Percentiles rank a stretch among this genome's conserved stretches.
phyloP scores from a whole-genome alignment of 1,284 basidiomycete genomes.

The Filobasidium uniguttulatum region DNA sequence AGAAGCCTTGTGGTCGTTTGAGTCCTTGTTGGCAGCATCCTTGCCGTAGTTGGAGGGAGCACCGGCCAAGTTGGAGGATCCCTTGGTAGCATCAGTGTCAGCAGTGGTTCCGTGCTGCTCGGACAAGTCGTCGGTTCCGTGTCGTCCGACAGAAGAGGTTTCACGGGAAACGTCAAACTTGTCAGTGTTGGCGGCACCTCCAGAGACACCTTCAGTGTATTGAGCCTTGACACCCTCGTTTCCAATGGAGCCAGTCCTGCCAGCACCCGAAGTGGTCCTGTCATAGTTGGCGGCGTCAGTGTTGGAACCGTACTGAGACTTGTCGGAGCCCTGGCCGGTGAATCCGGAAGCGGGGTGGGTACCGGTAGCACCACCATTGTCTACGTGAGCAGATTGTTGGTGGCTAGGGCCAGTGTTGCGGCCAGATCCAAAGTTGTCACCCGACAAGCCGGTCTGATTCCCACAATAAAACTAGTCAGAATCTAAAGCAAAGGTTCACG shows the following conservation, averaged over 20 bases:
- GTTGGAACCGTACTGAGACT: slow-evolving; percentile 9
- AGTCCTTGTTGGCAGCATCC: not conserved
- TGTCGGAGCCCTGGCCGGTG: not conserved
- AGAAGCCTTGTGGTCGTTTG: slow-evolving; percentile 2
- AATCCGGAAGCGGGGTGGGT: not conserved
- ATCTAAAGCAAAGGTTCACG: no score
- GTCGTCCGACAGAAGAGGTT: slow-evolving; percentile 1
- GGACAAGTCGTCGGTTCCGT: slow-evolving; percentile 11
- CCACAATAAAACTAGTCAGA: no score
- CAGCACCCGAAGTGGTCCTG: slow-evolving; percentile 4
- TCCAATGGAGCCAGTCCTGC: not conserved
- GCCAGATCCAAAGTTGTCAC: not conserved
- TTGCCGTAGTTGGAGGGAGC: slow-evolving; percentile 8
- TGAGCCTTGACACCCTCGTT: not conserved
- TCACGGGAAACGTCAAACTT: not conserved
- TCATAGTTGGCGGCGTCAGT: slow-evolving; percentile 8
- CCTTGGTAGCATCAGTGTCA: not conserved
- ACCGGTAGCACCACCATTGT: not conserved
- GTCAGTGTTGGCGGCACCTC: not conserved
- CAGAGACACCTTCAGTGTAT: not conserved
- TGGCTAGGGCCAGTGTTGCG: not conserved
- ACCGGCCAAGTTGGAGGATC: not conserved
- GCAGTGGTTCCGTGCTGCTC: not conserved
- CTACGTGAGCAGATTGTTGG: not conserved
- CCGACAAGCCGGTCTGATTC: not conserved